A percentile compares a stretch with the other conserved stretches of the same genome.
Evolutionary conservation across 169 alveolate species (phyloP).

Genomic region (Plasmodium knowlesi): DNA sequence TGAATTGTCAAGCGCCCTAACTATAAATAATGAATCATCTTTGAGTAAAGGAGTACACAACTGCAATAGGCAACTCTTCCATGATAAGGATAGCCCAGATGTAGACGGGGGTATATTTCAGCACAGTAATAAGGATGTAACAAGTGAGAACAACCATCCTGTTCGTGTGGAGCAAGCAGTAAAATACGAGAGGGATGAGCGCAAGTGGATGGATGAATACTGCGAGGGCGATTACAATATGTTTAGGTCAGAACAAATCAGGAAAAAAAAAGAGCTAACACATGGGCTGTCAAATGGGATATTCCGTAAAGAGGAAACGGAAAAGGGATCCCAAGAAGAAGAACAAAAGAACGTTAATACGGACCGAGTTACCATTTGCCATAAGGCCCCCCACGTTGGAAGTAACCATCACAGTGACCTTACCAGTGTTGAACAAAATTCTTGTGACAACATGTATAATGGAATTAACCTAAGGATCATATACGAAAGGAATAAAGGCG

Average conservation of each 20-base stretch:
- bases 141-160: background rate
- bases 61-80: background rate
- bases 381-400: background rate
- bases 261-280: constrained; percentile 36
- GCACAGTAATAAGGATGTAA: background rate
- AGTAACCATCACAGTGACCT: background rate
- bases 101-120: background rate
- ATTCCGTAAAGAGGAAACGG: background rate
- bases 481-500: constrained; percentile 92
- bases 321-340: background rate
- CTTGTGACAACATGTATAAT: constrained; percentile 81
- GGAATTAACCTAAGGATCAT: constrained; percentile 89
- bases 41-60: constrained; percentile 1
- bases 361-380: background rate
- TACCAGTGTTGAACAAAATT: constrained; percentile 9
- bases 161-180: background rate
- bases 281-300: background rate
- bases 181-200: constrained; percentile 63
- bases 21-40: constrained; percentile 33
- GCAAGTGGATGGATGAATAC: constrained; percentile 54
- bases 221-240: constrained; percentile 71
- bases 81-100: background rate
- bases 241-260: constrained; percentile 52
- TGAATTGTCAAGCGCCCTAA: constrained; percentile 64
- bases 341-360: background rate